Evolutionary conservation across 805 yeast species (phyloP).

Genomic region (Myxozyma lipomycoides): DNA sequence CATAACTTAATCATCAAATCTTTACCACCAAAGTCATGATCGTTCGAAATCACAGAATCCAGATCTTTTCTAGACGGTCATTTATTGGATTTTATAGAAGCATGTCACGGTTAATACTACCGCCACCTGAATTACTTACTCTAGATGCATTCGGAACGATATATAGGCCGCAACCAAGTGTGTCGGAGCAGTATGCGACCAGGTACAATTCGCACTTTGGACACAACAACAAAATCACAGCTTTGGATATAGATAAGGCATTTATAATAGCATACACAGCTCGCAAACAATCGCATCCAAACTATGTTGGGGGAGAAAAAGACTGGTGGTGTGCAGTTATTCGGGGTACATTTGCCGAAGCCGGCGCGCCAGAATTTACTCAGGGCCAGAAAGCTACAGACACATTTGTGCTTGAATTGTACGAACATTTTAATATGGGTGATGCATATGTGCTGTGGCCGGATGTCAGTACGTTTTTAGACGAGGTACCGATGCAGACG

Average conservation of each 20-base stretch:
- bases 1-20: too few relatives aligned
- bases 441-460: constrained; percentile 12
- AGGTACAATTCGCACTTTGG: constrained; percentile 8
- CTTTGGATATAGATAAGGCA: background rate
- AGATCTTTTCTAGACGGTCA: too few relatives aligned
- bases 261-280: constrained; percentile 13
- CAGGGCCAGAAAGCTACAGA: background rate
- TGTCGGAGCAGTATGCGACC: constrained; percentile 15
- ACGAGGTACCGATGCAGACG: background rate
- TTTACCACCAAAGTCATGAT: too few relatives aligned
- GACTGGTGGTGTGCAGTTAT: constrained; percentile 25
- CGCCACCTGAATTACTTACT: constrained; percentile 15
- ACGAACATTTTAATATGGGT: constrained; percentile 16
- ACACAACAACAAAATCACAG: background rate
- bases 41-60: too few relatives aligned
- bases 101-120: constrained; percentile 3
- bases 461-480: constrained; percentile 15
- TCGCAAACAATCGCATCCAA: constrained; percentile 11
- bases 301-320: constrained; percentile 18
- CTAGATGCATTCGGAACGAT: constrained; percentile 27
- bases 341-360: constrained; percentile 7
- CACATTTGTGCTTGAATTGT: constrained; percentile 6
- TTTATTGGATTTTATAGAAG: background rate
- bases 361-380: background rate
- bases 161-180: constrained; percentile 18